Percentiles rank a stretch among this genome's conserved stretches.
Evolutionary conservation across 2,329 filamentous ascomycete species (phyloP).

Genomic region (Fusarium sp.): DNA sequence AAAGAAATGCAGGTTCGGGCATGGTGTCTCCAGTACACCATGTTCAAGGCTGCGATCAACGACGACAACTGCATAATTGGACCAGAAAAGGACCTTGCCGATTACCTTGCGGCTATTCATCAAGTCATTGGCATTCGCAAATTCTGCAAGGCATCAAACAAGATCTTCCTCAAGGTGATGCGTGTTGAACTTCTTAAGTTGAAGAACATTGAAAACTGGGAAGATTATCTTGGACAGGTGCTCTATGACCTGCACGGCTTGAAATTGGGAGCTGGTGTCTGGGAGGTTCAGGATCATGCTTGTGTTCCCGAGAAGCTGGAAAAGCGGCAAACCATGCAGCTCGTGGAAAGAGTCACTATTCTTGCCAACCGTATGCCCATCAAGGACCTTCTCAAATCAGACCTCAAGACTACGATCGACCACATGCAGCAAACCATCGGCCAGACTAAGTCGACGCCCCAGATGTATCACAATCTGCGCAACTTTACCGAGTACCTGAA

Average conservation of each 20-base stretch:
- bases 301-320: conserved; percentile 83
- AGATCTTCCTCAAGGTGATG: conserved; percentile 88
- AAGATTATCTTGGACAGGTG: conserved; percentile 87
- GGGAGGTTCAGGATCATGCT: conserved; percentile 79
- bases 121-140: conserved; percentile 84
- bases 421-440: conserved; percentile 91
- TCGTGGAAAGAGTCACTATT: conserved; percentile 85
- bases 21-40: conserved; percentile 87
- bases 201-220: conserved; percentile 81
- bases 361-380: conserved; percentile 86
- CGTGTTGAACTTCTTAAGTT: conserved; percentile 85
- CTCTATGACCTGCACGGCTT: conserved; percentile 85
- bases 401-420: conserved; percentile 89
- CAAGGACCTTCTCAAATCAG: conserved; percentile 91
- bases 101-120: conserved; percentile 84
- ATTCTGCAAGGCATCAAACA: conserved; percentile 86
- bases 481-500: conserved; percentile 85
- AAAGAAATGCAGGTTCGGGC: conserved; percentile 87
- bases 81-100: conserved; percentile 77
- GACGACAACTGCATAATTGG: conserved; percentile 71
- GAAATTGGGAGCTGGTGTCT: conserved; percentile 75
- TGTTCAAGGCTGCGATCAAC: conserved; percentile 82
- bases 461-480: conserved; percentile 87
- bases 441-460: conserved; percentile 78
- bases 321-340: conserved; percentile 79